phyloP scores from a whole-genome alignment of 1,139 yeast species.

The Ogataea hybrid region DNA sequence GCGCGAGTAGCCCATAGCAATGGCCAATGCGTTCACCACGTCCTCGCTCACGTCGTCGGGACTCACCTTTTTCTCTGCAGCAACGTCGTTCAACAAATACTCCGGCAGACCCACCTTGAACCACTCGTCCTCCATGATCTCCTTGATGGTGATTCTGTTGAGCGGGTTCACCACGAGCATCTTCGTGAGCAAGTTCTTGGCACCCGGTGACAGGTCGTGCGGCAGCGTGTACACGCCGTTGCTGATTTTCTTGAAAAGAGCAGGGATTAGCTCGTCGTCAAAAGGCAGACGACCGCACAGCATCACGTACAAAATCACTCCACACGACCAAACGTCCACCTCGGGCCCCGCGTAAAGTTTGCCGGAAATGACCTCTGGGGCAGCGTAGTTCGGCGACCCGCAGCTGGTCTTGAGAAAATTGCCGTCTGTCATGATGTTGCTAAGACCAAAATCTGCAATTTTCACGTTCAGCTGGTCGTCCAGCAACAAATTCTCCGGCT shows the following conservation, averaged over 20 bases:
- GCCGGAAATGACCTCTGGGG: slow-evolving; percentile 97
- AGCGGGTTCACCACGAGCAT: slow-evolving; percentile 97
- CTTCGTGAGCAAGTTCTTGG: slow-evolving; percentile 78
- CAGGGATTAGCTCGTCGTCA: slow-evolving; percentile 97
- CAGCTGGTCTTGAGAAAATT: slow-evolving; percentile 93
- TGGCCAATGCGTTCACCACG: slow-evolving; percentile 72
- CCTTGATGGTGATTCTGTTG: slow-evolving; percentile 92
- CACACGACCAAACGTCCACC: slow-evolving; percentile 99
- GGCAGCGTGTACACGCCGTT: slow-evolving; percentile 96
- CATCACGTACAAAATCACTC: slow-evolving; percentile 95
- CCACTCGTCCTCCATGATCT: slow-evolving; percentile 96
- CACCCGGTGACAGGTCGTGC: slow-evolving; percentile 82
- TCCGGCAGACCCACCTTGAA: slow-evolving; percentile 81
- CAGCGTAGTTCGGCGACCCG: slow-evolving; percentile 98
- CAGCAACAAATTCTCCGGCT: slow-evolving; percentile 88
- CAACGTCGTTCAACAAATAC: slow-evolving; percentile 72
- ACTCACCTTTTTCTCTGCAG: slow-evolving; percentile 38
- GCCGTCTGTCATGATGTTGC: slow-evolving; percentile 98
- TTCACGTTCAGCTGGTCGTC: slow-evolving; percentile 92
- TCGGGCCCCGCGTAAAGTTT: slow-evolving; percentile 98
- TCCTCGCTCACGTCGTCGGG: slow-evolving; percentile 63
- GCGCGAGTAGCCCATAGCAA: slow-evolving; percentile 90
- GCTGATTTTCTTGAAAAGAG: slow-evolving; percentile 88
- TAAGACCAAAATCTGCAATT: slow-evolving; percentile 94
- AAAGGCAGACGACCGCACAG: slow-evolving; percentile 95